Conservation (phyloP, 2,329 filamentous ascomycete species). For the Podosphaera leucotricha region DNA sequence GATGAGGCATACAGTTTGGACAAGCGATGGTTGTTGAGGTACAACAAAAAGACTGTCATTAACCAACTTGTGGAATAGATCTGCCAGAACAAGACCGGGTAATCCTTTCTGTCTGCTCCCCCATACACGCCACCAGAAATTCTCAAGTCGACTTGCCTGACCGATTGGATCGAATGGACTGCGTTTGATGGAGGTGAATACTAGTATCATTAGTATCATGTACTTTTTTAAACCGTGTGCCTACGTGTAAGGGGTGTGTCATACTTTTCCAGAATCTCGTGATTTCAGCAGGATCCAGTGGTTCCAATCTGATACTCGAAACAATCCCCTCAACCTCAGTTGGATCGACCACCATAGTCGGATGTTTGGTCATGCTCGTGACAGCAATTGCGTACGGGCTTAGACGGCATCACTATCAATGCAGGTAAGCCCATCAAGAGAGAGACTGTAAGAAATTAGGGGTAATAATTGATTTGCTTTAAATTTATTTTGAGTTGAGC, state of each 20-base stretch:
- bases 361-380: conserved; percentile 21
- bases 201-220: conserved; percentile 17
- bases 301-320: conserved; percentile 22
- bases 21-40: conserved; percentile 20
- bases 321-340: conserved; percentile 28
- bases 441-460: conserved; percentile 11
- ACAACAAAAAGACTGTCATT: conserved; percentile 28
- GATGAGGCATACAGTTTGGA: conserved; percentile 21
- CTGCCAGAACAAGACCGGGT: conserved; percentile 28
- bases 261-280: conserved; percentile 33
- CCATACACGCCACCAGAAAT: conserved; percentile 44
- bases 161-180: conserved; percentile 33
- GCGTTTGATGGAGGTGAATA: conserved; percentile 35
- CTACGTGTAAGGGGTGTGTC: not conserved
- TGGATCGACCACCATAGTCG: conserved; percentile 32
- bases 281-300: conserved; percentile 25
- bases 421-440: conserved; percentile 14
- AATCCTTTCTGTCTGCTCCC: conserved; percentile 25
- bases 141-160: conserved; percentile 31
- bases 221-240: not conserved
- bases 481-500: not conserved
- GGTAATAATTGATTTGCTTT: not conserved
- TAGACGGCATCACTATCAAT: conserved; percentile 14
- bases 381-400: conserved; percentile 3
- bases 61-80: conserved; percentile 33